Evolutionary conservation across 2,329 filamentous ascomycete genomes (phyloP).

Genomic region (Torrubiella hemipterigena): DNA sequence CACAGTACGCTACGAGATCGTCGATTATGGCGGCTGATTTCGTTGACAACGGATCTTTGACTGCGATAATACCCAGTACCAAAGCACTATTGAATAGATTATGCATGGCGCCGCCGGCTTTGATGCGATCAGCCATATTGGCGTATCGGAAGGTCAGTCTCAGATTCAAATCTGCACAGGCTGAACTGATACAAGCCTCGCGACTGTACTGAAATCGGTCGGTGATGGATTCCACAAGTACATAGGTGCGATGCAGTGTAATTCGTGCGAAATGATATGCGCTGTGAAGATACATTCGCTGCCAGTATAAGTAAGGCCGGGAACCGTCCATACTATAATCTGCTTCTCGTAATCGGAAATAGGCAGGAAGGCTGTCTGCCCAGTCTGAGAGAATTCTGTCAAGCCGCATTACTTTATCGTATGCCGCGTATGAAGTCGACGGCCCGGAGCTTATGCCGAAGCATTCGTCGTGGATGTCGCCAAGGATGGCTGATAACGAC

Average conservation of each 20-base stretch:
- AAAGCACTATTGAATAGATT: slow-evolving; percentile 29
- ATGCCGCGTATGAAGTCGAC: slow-evolving; percentile 16
- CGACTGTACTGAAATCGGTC: slow-evolving; percentile 24
- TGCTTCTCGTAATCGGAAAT: slow-evolving; percentile 19
- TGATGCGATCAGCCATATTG: slow-evolving; percentile 19
- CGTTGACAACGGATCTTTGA: slow-evolving; percentile 15
- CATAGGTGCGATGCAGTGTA: slow-evolving; percentile 25
- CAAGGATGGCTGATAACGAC: slow-evolving; percentile 21
- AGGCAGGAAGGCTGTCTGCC: slow-evolving; percentile 18
- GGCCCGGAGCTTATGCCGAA: slow-evolving; percentile 18
- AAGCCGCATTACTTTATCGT: slow-evolving; percentile 22
- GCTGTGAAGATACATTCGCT: slow-evolving; percentile 24
- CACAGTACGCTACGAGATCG: slow-evolving; percentile 26
- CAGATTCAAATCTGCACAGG: slow-evolving; percentile 26
- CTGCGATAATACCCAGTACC: slow-evolving; percentile 18
- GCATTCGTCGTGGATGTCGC: slow-evolving; percentile 25
- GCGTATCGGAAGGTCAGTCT: slow-evolving; percentile 18
- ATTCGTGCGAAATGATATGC: slow-evolving; percentile 26
- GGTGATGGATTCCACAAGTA: slow-evolving; percentile 25
- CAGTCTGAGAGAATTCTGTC: slow-evolving; percentile 20
- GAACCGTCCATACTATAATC: slow-evolving; percentile 17
- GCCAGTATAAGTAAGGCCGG: slow-evolving; percentile 20
- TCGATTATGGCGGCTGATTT: slow-evolving; percentile 8
- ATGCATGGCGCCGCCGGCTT: slow-evolving; percentile 21
- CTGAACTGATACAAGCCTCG: slow-evolving; percentile 25